Percentiles rank a stretch among this genome's conserved stretches.
phyloP scores from a whole-genome alignment of 306 rosid genomes.

The Parietaria judaica region DNA sequence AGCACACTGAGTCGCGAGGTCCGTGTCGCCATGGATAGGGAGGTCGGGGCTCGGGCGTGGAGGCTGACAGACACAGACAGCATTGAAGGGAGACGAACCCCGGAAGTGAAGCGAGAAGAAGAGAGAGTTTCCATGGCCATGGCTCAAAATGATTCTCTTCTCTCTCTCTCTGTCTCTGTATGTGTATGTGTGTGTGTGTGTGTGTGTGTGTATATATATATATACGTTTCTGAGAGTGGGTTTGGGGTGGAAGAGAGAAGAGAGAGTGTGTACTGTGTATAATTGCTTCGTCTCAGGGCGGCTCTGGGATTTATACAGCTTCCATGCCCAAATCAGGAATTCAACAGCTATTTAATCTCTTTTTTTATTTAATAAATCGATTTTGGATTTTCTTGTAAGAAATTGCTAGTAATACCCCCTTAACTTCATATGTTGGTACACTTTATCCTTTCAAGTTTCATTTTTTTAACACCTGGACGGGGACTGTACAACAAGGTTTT shows the following conservation, averaged over 20 bases:
- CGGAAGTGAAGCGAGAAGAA: slow-evolving; percentile 13
- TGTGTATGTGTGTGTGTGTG: too few relatives aligned
- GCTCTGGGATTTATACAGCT: neutral
- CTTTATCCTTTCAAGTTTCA: too few relatives aligned
- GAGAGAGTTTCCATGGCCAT: slow-evolving; percentile 39
- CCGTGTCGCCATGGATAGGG: slow-evolving; percentile 14
- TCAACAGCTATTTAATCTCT: neutral
- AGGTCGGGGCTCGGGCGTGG: slow-evolving; percentile 20
- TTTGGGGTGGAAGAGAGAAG: too few relatives aligned
- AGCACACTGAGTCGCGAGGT: slow-evolving; percentile 21
- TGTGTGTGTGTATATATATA: too few relatives aligned
- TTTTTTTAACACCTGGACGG: too few relatives aligned
- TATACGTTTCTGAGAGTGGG: too few relatives aligned
- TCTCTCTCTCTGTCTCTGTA: neutral
- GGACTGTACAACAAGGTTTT: too few relatives aligned
- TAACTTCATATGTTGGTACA: too few relatives aligned
- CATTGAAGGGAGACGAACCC: slow-evolving; percentile 11
- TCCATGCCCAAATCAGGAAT: neutral
- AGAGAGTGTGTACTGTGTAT: neutral
- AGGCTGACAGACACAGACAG: slow-evolving; percentile 19
- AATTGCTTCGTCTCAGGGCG: neutral
- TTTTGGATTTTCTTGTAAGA: too few relatives aligned
- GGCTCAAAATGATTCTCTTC: neutral
- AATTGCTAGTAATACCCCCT: too few relatives aligned
- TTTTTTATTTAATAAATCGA: too few relatives aligned